phyloP scores from a whole-genome alignment of 306 rosid genomes.

The Astragalus membranaceus region DNA sequence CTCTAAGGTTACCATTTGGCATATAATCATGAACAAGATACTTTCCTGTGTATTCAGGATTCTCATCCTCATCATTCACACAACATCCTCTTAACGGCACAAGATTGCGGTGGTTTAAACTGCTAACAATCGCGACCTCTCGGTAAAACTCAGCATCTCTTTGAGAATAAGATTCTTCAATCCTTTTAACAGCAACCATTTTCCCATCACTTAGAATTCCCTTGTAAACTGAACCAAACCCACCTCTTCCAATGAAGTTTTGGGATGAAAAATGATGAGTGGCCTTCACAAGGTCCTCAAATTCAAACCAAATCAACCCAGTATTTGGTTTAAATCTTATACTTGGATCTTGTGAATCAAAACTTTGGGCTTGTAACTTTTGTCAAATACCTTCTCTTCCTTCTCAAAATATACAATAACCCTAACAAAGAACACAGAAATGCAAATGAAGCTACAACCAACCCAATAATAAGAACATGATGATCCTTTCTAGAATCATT shows the following conservation, averaged over 20 bases:
- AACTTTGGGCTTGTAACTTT: slow-evolving; percentile 22
- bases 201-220: slow-evolving; percentile 66
- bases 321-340: slow-evolving; percentile 59
- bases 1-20: slow-evolving; percentile 86
- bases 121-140: slow-evolving; percentile 87
- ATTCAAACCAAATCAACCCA: slow-evolving; percentile 76
- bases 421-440: slow-evolving; percentile 45
- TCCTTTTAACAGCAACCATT: slow-evolving; percentile 66
- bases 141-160: slow-evolving; percentile 69
- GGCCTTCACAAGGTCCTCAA: slow-evolving; percentile 78
- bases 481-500: slow-evolving; percentile 19
- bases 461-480: slow-evolving; percentile 48
- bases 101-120: slow-evolving; percentile 78
- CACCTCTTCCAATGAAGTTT: slow-evolving; percentile 86
- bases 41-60: slow-evolving; percentile 36
- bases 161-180: slow-evolving; percentile 67
- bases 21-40: slow-evolving; percentile 81
- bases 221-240: slow-evolving; percentile 71
- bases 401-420: slow-evolving; percentile 45
- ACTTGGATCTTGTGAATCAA: slow-evolving; percentile 41
- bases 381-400: background rate
- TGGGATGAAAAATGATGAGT: slow-evolving; percentile 57
- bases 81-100: slow-evolving; percentile 90
- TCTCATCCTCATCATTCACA: slow-evolving; percentile 49
- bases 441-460: slow-evolving; percentile 48